These are phyloP conservation scores for Epithele typhae DNA, from an alignment of 768 basidiomycete genomes.

Conservation along the genomic window DNA sequence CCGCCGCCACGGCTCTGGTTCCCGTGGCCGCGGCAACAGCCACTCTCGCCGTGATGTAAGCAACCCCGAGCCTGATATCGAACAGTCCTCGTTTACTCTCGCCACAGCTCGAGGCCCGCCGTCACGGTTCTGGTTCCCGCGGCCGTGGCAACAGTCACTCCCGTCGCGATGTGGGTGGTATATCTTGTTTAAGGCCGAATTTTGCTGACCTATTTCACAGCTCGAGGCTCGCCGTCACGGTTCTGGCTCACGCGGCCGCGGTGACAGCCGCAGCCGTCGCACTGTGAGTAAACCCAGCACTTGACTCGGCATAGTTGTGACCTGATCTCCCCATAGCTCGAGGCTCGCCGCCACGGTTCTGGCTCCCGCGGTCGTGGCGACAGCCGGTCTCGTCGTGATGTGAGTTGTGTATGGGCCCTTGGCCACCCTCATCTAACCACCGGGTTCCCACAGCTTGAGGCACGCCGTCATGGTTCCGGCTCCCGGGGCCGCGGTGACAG, in stretches of 20 bases:
- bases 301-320: not conserved
- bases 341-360: slow-evolving; percentile 7
- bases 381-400: slow-evolving; percentile 4
- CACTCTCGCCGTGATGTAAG: no score
- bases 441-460: slow-evolving; percentile 1
- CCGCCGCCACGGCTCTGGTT: slow-evolving; percentile 4
- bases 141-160: slow-evolving; percentile 1
- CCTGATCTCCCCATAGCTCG: not conserved
- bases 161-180: not conserved
- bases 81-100: not conserved
- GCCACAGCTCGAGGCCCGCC: slow-evolving; percentile 3
- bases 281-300: not conserved
- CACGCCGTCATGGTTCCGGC: slow-evolving; percentile 6
- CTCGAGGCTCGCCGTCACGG: slow-evolving; percentile 10
- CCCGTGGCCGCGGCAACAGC: slow-evolving; percentile 1
- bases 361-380: slow-evolving; percentile 2
- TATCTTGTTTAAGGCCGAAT: no score
- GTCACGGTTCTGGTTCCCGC: slow-evolving; percentile 5
- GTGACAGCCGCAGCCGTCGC: not conserved
- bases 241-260: slow-evolving; percentile 1
- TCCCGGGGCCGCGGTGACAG: slow-evolving; percentile 2
- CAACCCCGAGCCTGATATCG: not conserved
- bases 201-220: not conserved
- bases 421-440: no score
- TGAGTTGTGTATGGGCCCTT: no score